Evolutionary conservation across 106 monocot species (phyloP), one percentile per base, ranked within the genome.

Genomic region (Amphibolis antarctica): DNA sequence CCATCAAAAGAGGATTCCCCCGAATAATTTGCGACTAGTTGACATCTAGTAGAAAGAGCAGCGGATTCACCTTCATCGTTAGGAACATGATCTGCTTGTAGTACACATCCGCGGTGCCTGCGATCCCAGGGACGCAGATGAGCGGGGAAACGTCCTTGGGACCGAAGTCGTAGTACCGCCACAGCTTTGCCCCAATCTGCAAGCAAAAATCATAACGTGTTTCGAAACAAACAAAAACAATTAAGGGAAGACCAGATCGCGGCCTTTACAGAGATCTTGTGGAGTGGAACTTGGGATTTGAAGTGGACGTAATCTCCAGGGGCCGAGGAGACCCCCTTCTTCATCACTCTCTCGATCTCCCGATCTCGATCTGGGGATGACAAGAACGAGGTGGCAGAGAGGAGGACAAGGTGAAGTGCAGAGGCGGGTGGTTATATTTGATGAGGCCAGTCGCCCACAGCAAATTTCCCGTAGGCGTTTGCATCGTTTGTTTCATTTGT

Each of bases 121-220:
- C 86, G 54, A 96, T 83, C 45, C 96, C 96, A 43, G 96, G 89
- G 65, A 96, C 75, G 60, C 96, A 96, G 59, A 96, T 60, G 46
- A 96, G 84, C 0, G 96, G 90, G 43, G 86, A 82, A 60, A 90
- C 86, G 26, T 52, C n/a, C 59, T 90, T 96, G 28, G 96, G 96
- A 31, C 96, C 89, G 76, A 84, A 96, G 70, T 96, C 96, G 76
- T 90, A 96, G 66, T 96, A 96, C 49, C 89, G 81, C 96, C 96
- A 96, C 46, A 74, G 82, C 70, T 86, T 90, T 28, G 66, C 43
- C 52, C 86, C 96, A 72, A 96, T 87, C 90, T 96, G 52, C 23
- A 67, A 44, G 5, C 44, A 42, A 18, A 19, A 19, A 18, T 47
- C 0, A 1, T 7, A 17, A 64, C 26, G 49, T 28, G 24, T 10